phyloP scores from a whole-genome alignment of 805 yeast species.

The Kuraishia capsulata region DNA sequence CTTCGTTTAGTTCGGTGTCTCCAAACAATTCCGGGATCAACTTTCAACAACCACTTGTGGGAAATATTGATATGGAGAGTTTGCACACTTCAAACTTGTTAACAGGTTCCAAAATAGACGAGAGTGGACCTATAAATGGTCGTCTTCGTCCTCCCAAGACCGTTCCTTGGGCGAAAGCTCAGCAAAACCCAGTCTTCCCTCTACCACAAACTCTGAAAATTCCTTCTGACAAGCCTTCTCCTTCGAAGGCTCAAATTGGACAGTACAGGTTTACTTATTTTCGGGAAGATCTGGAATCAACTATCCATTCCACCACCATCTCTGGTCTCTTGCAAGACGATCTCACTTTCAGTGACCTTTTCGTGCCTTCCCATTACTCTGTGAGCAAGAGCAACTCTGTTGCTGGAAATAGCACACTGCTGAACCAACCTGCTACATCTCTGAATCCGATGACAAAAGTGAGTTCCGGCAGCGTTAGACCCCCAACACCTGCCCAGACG shows the following conservation, averaged over 20 bases:
- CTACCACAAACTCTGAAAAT: background rate
- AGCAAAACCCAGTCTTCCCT: slow-evolving; percentile 10
- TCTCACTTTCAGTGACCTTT: slow-evolving; percentile 53
- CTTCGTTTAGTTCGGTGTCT: slow-evolving; percentile 8
- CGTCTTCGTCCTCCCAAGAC: slow-evolving; percentile 67
- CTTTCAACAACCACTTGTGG: slow-evolving; percentile 27
- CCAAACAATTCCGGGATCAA: slow-evolving; percentile 18
- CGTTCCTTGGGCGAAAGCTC: slow-evolving; percentile 60
- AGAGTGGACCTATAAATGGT: slow-evolving; percentile 47
- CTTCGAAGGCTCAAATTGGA: slow-evolving; percentile 19
- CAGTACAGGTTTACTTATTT: slow-evolving; percentile 83
- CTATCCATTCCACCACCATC: slow-evolving; percentile 82
- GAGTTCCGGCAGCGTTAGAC: background rate
- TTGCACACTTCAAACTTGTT: slow-evolving; percentile 13
- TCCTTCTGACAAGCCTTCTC: background rate
- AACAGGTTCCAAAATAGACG: slow-evolving; percentile 31
- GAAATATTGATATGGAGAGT: slow-evolving; percentile 9
- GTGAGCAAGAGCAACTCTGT: slow-evolving; percentile 1
- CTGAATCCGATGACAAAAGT: background rate
- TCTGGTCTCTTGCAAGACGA: slow-evolving; percentile 59
- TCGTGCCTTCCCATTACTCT: slow-evolving; percentile 35
- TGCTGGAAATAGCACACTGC: background rate
- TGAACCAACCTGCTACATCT: background rate
- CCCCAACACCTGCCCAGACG: slow-evolving; percentile 1
- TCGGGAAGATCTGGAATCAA: slow-evolving; percentile 81